Percentiles rank a stretch among this genome's conserved stretches.
Conservation (phyloP, 176 grass and related monocot species). For the Musa beccarii region DNA sequence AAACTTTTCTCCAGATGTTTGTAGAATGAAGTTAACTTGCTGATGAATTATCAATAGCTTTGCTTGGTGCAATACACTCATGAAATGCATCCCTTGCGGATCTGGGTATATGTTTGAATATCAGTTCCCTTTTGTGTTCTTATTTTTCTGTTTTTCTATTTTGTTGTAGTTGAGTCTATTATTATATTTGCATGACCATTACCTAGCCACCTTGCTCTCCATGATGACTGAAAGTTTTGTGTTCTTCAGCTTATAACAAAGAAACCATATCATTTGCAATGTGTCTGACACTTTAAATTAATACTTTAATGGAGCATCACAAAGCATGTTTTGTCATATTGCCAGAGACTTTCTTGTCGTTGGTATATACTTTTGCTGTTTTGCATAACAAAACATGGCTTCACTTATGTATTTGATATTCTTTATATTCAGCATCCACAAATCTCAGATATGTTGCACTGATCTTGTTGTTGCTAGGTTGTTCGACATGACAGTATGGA, state of each 20-base stretch:
- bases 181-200: neutral
- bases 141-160: neutral
- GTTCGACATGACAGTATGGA: conserved; percentile 94
- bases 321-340: neutral
- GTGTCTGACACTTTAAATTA: neutral
- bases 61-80: neutral
- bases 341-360: neutral
- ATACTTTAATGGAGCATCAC: too few species aligned
- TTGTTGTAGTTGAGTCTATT: neutral
- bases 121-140: neutral
- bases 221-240: neutral
- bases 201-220: neutral
- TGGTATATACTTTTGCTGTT: neutral
- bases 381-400: neutral
- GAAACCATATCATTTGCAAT: neutral
- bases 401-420: conserved; percentile 1
- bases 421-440: neutral
- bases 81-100: neutral
- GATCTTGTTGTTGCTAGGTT: conserved; percentile 46
- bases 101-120: neutral
- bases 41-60: neutral
- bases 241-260: neutral
- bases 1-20: neutral
- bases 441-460: neutral
- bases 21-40: neutral